Conservation (phyloP, 2,329 filamentous ascomycete species). For the Byssothecium circinans region DNA sequence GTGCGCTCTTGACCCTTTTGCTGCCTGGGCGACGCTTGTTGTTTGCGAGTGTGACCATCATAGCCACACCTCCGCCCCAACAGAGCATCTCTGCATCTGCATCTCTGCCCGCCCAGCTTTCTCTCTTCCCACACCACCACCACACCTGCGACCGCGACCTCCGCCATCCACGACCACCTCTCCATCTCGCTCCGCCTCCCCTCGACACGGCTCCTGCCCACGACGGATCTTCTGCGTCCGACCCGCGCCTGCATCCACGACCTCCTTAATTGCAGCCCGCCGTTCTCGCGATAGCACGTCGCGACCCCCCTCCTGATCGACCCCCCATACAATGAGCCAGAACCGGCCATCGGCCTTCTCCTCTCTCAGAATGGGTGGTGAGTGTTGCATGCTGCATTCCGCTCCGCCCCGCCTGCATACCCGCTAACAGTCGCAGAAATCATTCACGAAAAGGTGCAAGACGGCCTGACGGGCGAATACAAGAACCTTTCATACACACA, state of each 20-base stretch:
- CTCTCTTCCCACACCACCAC: constrained; percentile 2
- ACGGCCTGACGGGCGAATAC: constrained; percentile 94
- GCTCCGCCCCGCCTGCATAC: not conserved
- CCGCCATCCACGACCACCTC: constrained; percentile 20
- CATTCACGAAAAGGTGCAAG: constrained; percentile 97
- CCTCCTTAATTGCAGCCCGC: constrained; percentile 50
- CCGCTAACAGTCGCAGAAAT: constrained; percentile 69
- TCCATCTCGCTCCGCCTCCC: constrained; percentile 10
- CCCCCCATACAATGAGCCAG: constrained; percentile 70
- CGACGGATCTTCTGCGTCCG: constrained; percentile 55
- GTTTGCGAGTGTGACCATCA: not conserved
- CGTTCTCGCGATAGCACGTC: constrained; percentile 46
- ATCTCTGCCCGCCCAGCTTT: constrained; percentile 13
- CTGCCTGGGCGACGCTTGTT: not conserved
- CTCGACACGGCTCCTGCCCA: constrained; percentile 45
- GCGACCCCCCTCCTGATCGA: constrained; percentile 29
- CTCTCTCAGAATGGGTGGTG: constrained; percentile 95
- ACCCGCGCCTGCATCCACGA: constrained; percentile 46
- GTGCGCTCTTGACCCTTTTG: not conserved
- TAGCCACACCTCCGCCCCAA: constrained; percentile 21
- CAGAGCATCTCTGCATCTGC: constrained; percentile 18
- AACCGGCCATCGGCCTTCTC: constrained; percentile 88
- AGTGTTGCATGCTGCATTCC: no score
- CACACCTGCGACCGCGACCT: constrained; percentile 51
- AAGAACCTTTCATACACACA: constrained; percentile 97